Evolutionary conservation across 169 alveolate genomes (phyloP), one percentile per base, ranked within the genome.

Genomic region (Plasmodium blacklocki): DNA sequence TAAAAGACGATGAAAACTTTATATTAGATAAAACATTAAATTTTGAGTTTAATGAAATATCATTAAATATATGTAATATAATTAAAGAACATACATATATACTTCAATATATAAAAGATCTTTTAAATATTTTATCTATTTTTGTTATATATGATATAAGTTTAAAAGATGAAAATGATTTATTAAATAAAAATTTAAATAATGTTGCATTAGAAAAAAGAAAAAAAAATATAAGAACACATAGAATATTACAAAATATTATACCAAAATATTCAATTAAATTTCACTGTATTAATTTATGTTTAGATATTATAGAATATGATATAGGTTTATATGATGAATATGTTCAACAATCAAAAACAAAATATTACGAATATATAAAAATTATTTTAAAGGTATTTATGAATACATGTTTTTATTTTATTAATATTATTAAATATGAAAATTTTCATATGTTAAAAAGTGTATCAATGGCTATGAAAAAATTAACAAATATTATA

Each of bases 401-500:
- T 58, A 80, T 80, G 90, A 80, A 66, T 12, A 68, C 90, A 3
- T 80, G 74, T 19, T 80, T 80, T 67, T 80, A 80, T 39, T 80
- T 68, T 43, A 80, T 80, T 23, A 80, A 80, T 26, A 18, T 80
- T 3, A 80, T 80, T n/a, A 80, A 80, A 19, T 80, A 26, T 68
- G 83, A 80, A 56, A 80, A 80, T 43, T 56, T 19, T 0, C 43
- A 9, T 26, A 80, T 80, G 90, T n/a, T 80, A 9, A 80, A 80
- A 43, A 68, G 90, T 80, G 90, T 80, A 15, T 80, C 90, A 19
- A 54, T 58, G 26, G 90, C 90, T 9, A 45, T 80, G 90, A 80
- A 80, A 60, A 80, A 80, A 18, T 18, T 80, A 8, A 80, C 83
- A 4, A 80, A 80, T 19, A 80, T 80, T 19, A 68, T 80, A 15